Evolutionary conservation across 805 yeast species (phyloP), one percentile per base, ranked within the genome.

Genomic region (Candida ponderosae): DNA sequence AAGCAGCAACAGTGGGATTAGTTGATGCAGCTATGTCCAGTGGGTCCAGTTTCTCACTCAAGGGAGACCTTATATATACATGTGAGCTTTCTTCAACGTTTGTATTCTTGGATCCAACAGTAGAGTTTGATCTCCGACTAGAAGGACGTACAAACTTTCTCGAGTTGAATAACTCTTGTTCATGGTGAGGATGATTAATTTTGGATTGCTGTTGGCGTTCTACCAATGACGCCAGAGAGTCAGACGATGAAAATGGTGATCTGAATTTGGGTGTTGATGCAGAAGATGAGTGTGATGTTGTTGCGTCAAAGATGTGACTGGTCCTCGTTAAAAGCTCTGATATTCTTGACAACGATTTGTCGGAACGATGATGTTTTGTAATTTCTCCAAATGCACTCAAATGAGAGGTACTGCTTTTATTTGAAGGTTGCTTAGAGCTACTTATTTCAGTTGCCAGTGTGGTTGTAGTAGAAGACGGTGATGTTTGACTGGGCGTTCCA

Each of bases 121-220:
- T 21, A 8, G 28, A 13, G 13, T n/a, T 11, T 24, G 28, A 11
- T 11, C 14, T 24, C 6, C 6, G n/a, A 14, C 35, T 17, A n/a
- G 15, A 9, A 5, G n/a, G 23, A 6, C 35, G 30, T 11, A 34
- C 29, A 2, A 24, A 24, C 13, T 24, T 24, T 13, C n/a, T 24
- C 14, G 53, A 45, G 7, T 51, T 45, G 33, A 51, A 54, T 14
- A 62, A 44, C 34, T 57, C 59, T 15, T 53, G 50, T 47, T 62
- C 65, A 43, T 66, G 71, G 29, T 50, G 45, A 21, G 72, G 72
- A 42, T 66, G 66, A 36, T 60, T 65, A 42, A 66, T 53, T 48
- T 65, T 68, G 38, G 60, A 54, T 34, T 57, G 48, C 33, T 63
- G 56, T 39, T 65, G 70, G 32, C 60, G 59, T 40, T 66, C 72